Evolutionary conservation across 805 yeast genomes (phyloP), one percentile per base, ranked within the genome.

Genomic region (Candida pini): DNA sequence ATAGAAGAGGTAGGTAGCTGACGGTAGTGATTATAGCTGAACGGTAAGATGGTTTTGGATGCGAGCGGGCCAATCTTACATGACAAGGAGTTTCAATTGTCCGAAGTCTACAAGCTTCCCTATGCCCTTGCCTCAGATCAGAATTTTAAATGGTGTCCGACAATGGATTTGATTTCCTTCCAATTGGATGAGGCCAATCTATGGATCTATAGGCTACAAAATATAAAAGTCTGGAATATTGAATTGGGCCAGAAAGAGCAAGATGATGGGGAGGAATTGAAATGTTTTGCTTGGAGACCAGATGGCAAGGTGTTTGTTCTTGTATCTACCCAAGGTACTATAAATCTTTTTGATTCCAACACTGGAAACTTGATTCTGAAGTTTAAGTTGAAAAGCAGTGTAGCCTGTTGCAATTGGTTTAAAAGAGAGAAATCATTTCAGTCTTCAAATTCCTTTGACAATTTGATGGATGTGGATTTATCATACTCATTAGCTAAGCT

Each of bases 181-280:
- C 51, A 54, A 30, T 35, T 56, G 19, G 42, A 42, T 27, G 48
- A 50, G n/a, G 43, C 44, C 14, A 51, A 56, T 1, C 32, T 62
- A 10, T 54, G 55, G 55, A 43, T 56, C 7, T 56, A 54, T 26
- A 40, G 66, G 37, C 35, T 54, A 15, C 53, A 53, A 10, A 55
- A 58, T 30, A 58, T 60, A 35, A 39, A 45, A 25, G 63, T 58
- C 12, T 62, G 62, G 64, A 52, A 51, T 16, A 39, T 54, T 10
- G 51, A 50, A 24, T 31, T 45, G n/a, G 48, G 44, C 7, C 41
- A 32, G 9, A 47, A 42, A 10, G 44, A 43, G 23, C 39, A 40
- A 20, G 34, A 30, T 10, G 40, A 31, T 6, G 6, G 18, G 4
- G 29, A 31, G 23, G 20, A 21, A 9, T 39, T 53, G 2, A 48